phyloP scores from a whole-genome alignment of 2,329 filamentous ascomycete genomes.

The Purpureocillium lavendulum region DNA sequence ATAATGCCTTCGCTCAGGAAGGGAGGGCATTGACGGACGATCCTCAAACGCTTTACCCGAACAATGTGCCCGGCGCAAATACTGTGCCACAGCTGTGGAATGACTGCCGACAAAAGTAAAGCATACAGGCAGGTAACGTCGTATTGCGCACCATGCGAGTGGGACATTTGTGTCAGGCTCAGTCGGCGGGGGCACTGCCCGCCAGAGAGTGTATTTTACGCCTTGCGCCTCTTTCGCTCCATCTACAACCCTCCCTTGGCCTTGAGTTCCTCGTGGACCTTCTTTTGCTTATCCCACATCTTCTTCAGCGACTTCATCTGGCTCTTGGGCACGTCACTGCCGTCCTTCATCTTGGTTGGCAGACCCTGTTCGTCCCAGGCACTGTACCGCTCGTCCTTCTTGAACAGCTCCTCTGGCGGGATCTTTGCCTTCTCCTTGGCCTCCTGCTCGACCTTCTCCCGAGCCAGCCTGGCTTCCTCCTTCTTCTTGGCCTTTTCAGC shows the following conservation, averaged over 20 bases:
- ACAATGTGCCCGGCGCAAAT: too few species aligned
- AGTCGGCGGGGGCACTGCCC: too few species aligned
- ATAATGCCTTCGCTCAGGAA: too few species aligned
- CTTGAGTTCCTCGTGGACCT: conserved; percentile 56
- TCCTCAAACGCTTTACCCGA: too few species aligned
- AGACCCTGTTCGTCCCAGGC: conserved; percentile 79
- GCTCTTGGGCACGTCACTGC: conserved; percentile 73
- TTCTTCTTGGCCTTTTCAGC: conserved; percentile 50
- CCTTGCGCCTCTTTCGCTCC: neutral
- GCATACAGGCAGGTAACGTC: too few species aligned
- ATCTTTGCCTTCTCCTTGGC: conserved; percentile 51
- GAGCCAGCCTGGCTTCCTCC: conserved; percentile 43
- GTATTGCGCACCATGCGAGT: too few species aligned
- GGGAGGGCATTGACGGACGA: too few species aligned
- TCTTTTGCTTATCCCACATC: conserved; percentile 86
- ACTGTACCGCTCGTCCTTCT: conserved; percentile 49
- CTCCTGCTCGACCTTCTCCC: conserved; percentile 42
- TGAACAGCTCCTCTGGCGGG: conserved; percentile 47
- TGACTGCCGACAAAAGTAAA: too few species aligned
- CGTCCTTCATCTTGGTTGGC: conserved; percentile 68
- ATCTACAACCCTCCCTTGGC: conserved; percentile 8
- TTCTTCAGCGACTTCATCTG: conserved; percentile 77
- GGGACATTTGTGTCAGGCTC: too few species aligned
- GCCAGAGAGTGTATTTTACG: neutral
- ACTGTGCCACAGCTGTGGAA: too few species aligned